Percentiles rank a stretch among this genome's conserved stretches.
Conservation (phyloP, 169 alveolate species). For the Plasmodium ovale region DNA sequence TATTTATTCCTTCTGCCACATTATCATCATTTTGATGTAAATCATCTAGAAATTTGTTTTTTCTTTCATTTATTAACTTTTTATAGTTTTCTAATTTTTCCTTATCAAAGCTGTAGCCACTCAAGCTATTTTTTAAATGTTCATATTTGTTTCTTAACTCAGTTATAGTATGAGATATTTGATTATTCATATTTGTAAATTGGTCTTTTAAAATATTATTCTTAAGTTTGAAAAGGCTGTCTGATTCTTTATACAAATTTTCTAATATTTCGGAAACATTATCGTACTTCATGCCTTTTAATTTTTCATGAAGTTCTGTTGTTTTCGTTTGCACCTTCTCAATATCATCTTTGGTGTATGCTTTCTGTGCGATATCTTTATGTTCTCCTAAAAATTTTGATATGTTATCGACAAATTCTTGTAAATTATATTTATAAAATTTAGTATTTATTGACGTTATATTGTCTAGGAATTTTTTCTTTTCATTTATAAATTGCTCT, state of each 20-base stretch:
- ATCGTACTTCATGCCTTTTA: neutral
- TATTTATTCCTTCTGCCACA: neutral
- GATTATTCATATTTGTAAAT: neutral
- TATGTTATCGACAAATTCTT: neutral
- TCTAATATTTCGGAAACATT: neutral
- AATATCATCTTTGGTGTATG: neutral
- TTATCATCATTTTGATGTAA: constrained; percentile 4
- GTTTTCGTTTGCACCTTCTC: neutral
- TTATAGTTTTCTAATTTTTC: neutral
- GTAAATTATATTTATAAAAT: neutral
- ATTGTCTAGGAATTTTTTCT: neutral
- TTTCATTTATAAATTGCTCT: neutral
- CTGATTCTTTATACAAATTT: neutral
- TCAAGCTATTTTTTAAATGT: neutral
- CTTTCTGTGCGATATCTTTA: neutral
- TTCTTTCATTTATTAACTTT: neutral
- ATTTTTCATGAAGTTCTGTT: neutral
- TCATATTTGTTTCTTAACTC: neutral
- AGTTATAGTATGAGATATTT: neutral
- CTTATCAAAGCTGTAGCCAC: neutral
- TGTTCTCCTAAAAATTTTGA: neutral
- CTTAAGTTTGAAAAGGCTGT: neutral
- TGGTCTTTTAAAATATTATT: neutral
- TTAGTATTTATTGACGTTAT: neutral
- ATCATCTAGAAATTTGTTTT: neutral